Percentiles rank a stretch among this genome's conserved stretches.
These are phyloP conservation scores for Citrus maxima DNA, from an alignment of 345 rosid genomes.

Conservation along the genomic window DNA sequence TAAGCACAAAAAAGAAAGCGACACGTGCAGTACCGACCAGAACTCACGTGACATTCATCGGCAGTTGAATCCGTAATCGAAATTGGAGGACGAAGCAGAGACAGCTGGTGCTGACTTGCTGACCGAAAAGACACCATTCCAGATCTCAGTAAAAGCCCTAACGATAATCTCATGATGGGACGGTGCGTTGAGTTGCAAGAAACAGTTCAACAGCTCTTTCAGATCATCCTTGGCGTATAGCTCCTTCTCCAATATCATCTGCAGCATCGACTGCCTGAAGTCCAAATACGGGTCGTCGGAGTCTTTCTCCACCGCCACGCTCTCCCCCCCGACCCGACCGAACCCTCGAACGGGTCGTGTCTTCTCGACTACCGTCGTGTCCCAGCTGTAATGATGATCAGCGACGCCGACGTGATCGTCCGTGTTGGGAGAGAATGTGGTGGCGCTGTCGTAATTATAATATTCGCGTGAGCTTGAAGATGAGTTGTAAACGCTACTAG, in stretches of 20 bases:
- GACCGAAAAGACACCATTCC: constrained; percentile 74
- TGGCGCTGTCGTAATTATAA: constrained; percentile 13
- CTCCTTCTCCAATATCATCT: constrained; percentile 88
- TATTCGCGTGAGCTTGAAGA: constrained; percentile 19
- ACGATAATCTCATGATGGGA: constrained; percentile 75
- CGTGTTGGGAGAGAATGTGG: constrained; percentile 37
- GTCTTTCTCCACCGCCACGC: constrained; percentile 91
- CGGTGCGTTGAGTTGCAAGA: constrained; percentile 78
- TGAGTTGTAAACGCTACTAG: constrained; percentile 9
- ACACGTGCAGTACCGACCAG: constrained; percentile 3
- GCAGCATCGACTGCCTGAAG: constrained; percentile 90
- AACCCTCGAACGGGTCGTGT: constrained; percentile 39
- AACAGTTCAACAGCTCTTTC: constrained; percentile 77
- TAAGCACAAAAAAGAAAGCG: neutral
- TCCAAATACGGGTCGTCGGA: constrained; percentile 91
- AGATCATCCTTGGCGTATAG: constrained; percentile 81
- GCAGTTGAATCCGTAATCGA: neutral
- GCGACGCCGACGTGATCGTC: neutral
- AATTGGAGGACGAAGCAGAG: constrained; percentile 9
- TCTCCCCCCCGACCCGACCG: constrained; percentile 57
- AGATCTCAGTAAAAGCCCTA: constrained; percentile 89
- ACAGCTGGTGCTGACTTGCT: constrained; percentile 2
- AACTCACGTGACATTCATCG: constrained; percentile 24
- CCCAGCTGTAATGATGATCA: neutral
- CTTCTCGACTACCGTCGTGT: neutral